Base-by-base conservation (phyloP, 345 rosid genomes). In the Noccaea caerulescens region DNA sequence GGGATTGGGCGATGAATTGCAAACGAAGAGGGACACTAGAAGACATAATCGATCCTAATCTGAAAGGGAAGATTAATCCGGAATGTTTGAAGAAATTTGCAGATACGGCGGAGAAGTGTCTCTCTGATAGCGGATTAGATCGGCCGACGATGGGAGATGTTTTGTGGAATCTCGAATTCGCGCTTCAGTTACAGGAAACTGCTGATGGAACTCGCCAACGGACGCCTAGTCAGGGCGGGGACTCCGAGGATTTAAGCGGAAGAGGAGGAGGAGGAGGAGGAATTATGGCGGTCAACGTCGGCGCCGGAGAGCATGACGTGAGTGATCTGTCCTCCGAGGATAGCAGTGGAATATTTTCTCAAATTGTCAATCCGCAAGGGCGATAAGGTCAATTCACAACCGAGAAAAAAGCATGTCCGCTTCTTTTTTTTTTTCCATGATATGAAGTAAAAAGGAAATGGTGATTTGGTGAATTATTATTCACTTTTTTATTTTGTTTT, bases 101-200 rank as follows among this genome's bases (percentile, higher is more conserved):
- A 0, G 92, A 88, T 13, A 82, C 84, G 0, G 94, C 97, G 3
- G 81, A 73, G 72, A 93, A 93, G 51, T 93, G 92, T 70, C 30
- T 93, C 41, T 71, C 82, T 0, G 96, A 90, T 36, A 73, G 75
- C 0, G 94, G 96, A 36, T 45, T 67, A 37, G 84, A 85, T 23
- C 88, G 98, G 5, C 98, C 97, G 1, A 55, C 88, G 0, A 93
- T 93, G 91, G 97, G 94, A 0, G 96, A 90, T 63, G 89, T 90
- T 39, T 64, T 90, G 42, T 85, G 97, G 96, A 88, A 82, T 58
- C 88, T 93, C 4, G 96, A 93, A 61, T 82, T 79, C 27, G 84
- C 89, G 2, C 84, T 86, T 50, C 96, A 90, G 38, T 23, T 90
- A 50, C 82, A 85, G 34, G 86, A 80, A 38, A 76, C 76, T 51